These are phyloP conservation scores for Agaricus bisporus DNA, from an alignment of 768 basidiomycete species.

Conservation along the genomic window DNA sequence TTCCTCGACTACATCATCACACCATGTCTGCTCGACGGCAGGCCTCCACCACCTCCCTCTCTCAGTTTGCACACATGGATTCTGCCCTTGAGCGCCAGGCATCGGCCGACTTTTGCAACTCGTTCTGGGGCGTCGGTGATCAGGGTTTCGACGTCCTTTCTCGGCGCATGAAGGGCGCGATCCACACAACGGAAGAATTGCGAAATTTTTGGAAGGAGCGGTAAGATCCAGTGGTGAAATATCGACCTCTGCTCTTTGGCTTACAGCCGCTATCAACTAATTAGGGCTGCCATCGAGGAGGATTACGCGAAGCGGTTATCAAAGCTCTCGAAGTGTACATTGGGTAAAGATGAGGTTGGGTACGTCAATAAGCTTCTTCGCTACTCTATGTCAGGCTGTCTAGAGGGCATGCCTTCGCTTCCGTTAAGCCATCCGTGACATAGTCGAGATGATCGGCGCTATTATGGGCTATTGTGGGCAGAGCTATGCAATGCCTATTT, in stretches of 20 bases:
- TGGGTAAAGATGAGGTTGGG: slow-evolving; percentile 95
- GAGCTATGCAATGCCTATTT: not conserved
- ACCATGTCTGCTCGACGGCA: slow-evolving; percentile 71
- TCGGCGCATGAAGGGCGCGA: slow-evolving; percentile 81
- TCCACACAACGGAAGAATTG: slow-evolving; percentile 85
- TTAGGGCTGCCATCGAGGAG: slow-evolving; percentile 85
- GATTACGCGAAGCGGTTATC: slow-evolving; percentile 86
- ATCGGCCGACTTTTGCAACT: slow-evolving; percentile 88
- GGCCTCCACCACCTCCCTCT: slow-evolving; percentile 76
- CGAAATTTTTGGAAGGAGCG: slow-evolving; percentile 90
- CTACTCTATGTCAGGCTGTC: not conserved
- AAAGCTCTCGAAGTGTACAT: slow-evolving; percentile 66
- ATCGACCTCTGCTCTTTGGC: not conserved
- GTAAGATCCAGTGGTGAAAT: slow-evolving; percentile 36
- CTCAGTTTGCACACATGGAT: slow-evolving; percentile 55
- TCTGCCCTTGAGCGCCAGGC: slow-evolving; percentile 43
- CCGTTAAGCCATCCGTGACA: not conserved
- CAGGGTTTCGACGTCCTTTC: slow-evolving; percentile 88
- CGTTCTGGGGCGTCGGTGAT: slow-evolving; percentile 90
- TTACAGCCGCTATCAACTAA: slow-evolving; percentile 6
- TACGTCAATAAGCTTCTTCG: slow-evolving; percentile 31
- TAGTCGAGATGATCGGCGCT: not conserved
- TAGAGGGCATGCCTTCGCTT: not conserved
- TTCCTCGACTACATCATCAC: not conserved
- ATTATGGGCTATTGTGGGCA: not conserved